Conservation (phyloP, 1,284 basidiomycete genomes). For the Cutaneotrichosporon daszewskae region DNA sequence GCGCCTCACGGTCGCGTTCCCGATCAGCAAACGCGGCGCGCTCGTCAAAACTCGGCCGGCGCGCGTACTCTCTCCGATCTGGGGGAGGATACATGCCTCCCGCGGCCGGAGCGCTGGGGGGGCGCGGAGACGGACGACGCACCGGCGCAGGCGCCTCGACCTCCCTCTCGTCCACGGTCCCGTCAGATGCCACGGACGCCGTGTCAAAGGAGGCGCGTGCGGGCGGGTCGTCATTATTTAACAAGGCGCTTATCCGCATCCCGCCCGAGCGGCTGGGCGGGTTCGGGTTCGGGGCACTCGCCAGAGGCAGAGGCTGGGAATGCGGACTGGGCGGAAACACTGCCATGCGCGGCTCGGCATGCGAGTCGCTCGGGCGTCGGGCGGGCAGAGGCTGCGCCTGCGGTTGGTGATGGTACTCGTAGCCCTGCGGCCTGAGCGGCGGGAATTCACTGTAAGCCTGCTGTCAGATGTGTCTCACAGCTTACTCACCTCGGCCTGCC, state of each 20-base stretch:
- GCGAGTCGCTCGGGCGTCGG: conserved; percentile 1
- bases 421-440: not conserved
- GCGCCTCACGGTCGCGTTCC: not conserved
- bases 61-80: conserved; percentile 14
- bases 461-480: not conserved
- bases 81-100: not conserved
- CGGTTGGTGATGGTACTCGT: conserved; percentile 1
- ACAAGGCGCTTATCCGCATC: conserved; percentile 39
- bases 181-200: conserved; percentile 35
- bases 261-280: conserved; percentile 29
- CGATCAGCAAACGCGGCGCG: conserved; percentile 3
- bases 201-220: conserved; percentile 20
- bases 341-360: conserved; percentile 32
- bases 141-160: conserved; percentile 11
- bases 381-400: conserved; percentile 1
- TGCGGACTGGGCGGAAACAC: conserved; percentile 34
- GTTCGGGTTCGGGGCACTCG: not conserved
- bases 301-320: not conserved
- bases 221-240: conserved; percentile 40
- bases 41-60: conserved; percentile 5
- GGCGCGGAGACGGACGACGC: conserved; percentile 10
- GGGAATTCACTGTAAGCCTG: conserved; percentile 12
- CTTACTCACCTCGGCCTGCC: conserved; percentile 5
- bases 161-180: conserved; percentile 39
- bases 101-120: not conserved